These are phyloP conservation scores for Xylariales sp. DNA, from an alignment of 2,329 filamentous ascomycete species.

Conservation along the genomic window DNA sequence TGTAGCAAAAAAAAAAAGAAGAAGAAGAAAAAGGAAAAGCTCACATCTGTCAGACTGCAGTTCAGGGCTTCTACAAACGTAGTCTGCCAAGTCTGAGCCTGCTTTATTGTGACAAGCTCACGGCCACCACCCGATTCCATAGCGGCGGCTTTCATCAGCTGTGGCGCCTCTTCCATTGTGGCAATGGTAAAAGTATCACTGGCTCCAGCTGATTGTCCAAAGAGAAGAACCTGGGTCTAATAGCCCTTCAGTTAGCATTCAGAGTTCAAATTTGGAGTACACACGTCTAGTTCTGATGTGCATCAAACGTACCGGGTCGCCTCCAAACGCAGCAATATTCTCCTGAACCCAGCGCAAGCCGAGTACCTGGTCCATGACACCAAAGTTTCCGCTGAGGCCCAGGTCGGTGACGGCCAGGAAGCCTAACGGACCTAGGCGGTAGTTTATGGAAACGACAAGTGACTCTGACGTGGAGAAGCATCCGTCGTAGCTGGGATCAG, in stretches of 20 bases:
- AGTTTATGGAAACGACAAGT: conserved; percentile 25
- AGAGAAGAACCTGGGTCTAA: conserved; percentile 19
- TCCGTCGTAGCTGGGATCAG: conserved; percentile 17
- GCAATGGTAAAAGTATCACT: conserved; percentile 17
- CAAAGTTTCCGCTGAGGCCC: conserved; percentile 43
- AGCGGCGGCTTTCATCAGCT: conserved; percentile 16
- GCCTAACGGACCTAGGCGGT: conserved; percentile 42
- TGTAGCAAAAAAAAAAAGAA: too few relatives aligned
- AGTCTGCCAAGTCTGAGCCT: conserved; percentile 13
- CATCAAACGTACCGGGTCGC: conserved; percentile 36
- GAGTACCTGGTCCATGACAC: conserved; percentile 44
- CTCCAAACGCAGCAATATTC: conserved; percentile 39
- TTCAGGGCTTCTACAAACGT: conserved; percentile 15
- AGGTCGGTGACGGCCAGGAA: conserved; percentile 37
- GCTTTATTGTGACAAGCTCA: conserved; percentile 13
- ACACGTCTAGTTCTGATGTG: too few relatives aligned
- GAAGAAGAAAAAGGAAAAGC: too few relatives aligned
- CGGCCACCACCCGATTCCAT: conserved; percentile 21
- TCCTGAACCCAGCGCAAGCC: conserved; percentile 44
- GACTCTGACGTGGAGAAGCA: conserved; percentile 18
- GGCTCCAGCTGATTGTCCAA: conserved; percentile 23
- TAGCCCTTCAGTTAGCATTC: too few relatives aligned
- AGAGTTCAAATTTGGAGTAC: too few relatives aligned
- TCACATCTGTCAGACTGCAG: conserved; percentile 17
- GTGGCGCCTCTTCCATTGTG: conserved; percentile 18